These are phyloP conservation scores for Chaetomium globosum DNA, from an alignment of 2,329 filamentous ascomycete genomes.

Conservation along the genomic window DNA sequence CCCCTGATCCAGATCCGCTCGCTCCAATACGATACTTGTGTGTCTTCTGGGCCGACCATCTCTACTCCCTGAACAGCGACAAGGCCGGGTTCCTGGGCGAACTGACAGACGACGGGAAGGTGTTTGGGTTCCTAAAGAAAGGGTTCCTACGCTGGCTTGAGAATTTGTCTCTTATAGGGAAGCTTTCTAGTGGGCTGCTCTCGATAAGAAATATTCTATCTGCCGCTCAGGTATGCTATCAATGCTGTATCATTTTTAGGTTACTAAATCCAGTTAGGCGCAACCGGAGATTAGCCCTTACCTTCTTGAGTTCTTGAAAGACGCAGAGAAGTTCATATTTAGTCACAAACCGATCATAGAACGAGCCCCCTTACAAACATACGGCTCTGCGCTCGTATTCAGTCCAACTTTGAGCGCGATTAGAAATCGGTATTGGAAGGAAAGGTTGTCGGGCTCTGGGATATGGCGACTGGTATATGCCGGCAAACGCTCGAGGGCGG, in stretches of 20 bases:
- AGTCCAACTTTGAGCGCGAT: no score
- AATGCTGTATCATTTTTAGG: neutral
- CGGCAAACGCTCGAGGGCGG: no score
- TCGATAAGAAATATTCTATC: constrained; percentile 25
- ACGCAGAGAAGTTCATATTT: constrained; percentile 19
- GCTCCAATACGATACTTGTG: neutral
- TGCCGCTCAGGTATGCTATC: constrained; percentile 24
- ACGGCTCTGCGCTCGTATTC: no score
- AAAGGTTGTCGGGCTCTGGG: no score
- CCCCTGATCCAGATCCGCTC: constrained; percentile 29
- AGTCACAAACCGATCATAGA: constrained; percentile 12
- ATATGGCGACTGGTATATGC: no score
- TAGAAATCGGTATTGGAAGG: no score
- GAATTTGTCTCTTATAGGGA: constrained; percentile 26
- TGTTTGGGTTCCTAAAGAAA: constrained; percentile 24
- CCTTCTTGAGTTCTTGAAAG: constrained; percentile 12
- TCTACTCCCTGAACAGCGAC: neutral
- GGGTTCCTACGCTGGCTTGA: constrained; percentile 30
- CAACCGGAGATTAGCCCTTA: constrained; percentile 7
- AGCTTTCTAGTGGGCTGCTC: constrained; percentile 25
- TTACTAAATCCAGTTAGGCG: constrained; percentile 11
- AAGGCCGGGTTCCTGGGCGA: constrained; percentile 12
- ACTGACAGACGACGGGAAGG: constrained; percentile 21
- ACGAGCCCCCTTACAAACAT: no score
- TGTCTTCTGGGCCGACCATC: no score